These are phyloP conservation scores for Syzygium malaccense DNA, from an alignment of 441 rosid species.

Conservation along the genomic window DNA sequence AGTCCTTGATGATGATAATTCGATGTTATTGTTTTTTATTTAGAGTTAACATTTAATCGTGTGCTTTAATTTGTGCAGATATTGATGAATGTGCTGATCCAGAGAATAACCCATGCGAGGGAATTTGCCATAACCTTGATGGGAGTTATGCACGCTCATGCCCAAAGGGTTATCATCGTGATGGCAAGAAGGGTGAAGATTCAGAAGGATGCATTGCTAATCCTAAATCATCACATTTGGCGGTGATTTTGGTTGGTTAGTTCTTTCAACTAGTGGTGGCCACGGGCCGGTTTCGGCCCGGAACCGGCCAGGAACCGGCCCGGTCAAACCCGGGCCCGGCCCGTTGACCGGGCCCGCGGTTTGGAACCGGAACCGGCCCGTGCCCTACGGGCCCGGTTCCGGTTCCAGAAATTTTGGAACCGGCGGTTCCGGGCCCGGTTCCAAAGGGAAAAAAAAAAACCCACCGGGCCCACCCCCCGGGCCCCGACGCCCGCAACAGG, in stretches of 20 bases:
- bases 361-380: no score
- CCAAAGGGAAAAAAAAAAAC: no score
- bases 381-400: no score
- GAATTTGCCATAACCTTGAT: not conserved
- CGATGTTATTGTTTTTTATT: not conserved
- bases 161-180: conserved; percentile 9
- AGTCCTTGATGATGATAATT: not conserved
- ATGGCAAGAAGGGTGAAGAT: not conserved
- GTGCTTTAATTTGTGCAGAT: conserved; percentile 7
- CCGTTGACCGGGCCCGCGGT: no score
- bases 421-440: no score
- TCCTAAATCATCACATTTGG: not conserved
- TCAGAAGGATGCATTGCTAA: conserved; percentile 9
- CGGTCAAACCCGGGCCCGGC: no score
- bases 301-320: no score
- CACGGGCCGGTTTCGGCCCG: no score
- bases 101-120: not conserved
- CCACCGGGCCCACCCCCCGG: no score
- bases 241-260: conserved; percentile 16
- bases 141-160: conserved; percentile 18
- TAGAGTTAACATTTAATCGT: not conserved
- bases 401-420: no score
- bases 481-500: no score
- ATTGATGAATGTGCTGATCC: conserved; percentile 16
- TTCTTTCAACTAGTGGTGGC: no score